Evolutionary conservation across 352 stramenopile species (phyloP).

Genomic region (Phytophthora agathidicida): DNA sequence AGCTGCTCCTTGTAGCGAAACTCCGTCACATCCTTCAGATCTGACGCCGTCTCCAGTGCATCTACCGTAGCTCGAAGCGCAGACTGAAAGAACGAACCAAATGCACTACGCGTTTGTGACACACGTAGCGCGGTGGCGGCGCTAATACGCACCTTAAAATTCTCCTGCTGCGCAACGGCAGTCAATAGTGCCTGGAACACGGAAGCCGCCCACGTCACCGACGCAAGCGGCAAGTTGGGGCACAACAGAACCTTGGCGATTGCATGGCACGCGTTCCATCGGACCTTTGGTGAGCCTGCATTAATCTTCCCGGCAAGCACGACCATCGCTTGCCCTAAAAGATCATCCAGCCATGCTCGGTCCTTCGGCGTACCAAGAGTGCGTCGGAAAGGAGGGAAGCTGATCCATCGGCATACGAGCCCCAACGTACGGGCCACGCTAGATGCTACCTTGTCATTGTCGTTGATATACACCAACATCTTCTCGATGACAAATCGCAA

Average conservation of each 20-base stretch:
- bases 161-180: conserved; percentile 85
- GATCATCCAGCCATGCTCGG: conserved; percentile 44
- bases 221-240: conserved; percentile 74
- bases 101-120: conserved; percentile 65
- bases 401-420: conserved; percentile 83
- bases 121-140: conserved; percentile 80
- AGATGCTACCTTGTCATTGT: conserved; percentile 91
- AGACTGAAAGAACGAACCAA: conserved; percentile 74
- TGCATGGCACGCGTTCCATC: conserved; percentile 88
- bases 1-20: conserved; percentile 92
- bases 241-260: conserved; percentile 89
- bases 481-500: conserved; percentile 79
- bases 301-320: conserved; percentile 79
- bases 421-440: conserved; percentile 83
- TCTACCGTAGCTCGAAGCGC: conserved; percentile 72
- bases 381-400: conserved; percentile 63
- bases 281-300: conserved; percentile 81
- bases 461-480: conserved; percentile 84
- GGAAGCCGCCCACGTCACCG: conserved; percentile 73
- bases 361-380: conserved; percentile 42
- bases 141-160: conserved; percentile 91
- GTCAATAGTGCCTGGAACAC: conserved; percentile 82
- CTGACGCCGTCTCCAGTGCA: conserved; percentile 82
- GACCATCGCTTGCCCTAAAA: conserved; percentile 74
- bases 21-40: conserved; percentile 88